phyloP scores from a whole-genome alignment of 495 filamentous ascomycete genomes.

The Choiromyces venosus region DNA sequence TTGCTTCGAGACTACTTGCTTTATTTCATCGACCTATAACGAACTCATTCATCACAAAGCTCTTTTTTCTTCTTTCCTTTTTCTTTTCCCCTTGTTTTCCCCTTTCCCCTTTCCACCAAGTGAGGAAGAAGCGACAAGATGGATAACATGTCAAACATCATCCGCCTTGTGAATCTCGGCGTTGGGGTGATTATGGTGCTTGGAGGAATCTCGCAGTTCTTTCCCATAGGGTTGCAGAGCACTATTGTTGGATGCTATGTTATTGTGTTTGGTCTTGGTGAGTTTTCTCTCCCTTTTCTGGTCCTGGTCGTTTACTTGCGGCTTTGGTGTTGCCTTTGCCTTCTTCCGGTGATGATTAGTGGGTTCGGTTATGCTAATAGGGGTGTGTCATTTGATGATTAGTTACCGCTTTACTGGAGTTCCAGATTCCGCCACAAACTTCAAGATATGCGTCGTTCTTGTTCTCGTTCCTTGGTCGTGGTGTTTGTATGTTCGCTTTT shows the following conservation, averaged over 20 bases:
- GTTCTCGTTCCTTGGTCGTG: constrained; percentile 93
- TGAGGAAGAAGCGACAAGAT: constrained; percentile 13
- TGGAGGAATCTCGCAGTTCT: constrained; percentile 83
- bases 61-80: neutral
- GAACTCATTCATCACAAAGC: neutral
- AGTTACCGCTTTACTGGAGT: constrained; percentile 70
- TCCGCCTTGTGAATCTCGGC: constrained; percentile 83
- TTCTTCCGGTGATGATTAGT: neutral
- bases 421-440: constrained; percentile 89
- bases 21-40: neutral
- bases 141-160: constrained; percentile 37
- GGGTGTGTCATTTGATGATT: constrained; percentile 12
- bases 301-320: neutral
- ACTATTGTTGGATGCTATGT: constrained; percentile 79
- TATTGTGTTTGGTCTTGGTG: constrained; percentile 84
- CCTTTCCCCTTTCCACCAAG: neutral
- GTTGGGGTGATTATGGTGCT: constrained; percentile 83
- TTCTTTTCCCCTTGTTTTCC: neutral
- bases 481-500: constrained; percentile 66
- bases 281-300: constrained; percentile 34
- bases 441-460: constrained; percentile 94
- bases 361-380: constrained; percentile 8
- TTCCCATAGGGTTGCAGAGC: constrained; percentile 54
- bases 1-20: neutral
- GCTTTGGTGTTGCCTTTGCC: constrained; percentile 9